Evolutionary conservation across 139 green algal species (phyloP).

Genomic region (Chlamydomonas schloesseri): DNA sequence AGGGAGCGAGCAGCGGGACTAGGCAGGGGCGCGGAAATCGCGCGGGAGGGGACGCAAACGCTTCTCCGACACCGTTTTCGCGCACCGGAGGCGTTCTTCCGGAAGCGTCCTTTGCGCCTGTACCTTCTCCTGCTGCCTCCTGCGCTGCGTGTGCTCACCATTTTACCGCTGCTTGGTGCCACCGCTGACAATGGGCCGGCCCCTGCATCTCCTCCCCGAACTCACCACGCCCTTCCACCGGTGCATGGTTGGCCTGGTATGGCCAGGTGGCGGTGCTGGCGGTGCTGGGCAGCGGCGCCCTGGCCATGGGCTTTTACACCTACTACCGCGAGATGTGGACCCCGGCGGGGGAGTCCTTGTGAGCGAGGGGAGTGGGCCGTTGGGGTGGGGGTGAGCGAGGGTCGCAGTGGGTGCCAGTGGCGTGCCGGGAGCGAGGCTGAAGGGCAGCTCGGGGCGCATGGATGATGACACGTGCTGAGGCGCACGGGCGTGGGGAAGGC

Average conservation of each 20-base stretch:
- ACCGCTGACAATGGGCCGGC: too few relatives aligned
- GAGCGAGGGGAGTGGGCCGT: neutral
- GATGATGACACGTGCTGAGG: too few relatives aligned
- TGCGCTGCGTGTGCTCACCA: too few relatives aligned
- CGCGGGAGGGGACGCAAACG: neutral
- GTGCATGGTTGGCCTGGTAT: too few relatives aligned
- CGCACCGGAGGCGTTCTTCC: neutral
- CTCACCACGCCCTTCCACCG: too few relatives aligned
- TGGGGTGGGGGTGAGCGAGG: neutral
- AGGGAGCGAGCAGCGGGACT: neutral
- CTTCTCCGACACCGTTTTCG: neutral
- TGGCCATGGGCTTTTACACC: constrained; percentile 14
- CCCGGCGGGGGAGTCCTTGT: constrained; percentile 25
- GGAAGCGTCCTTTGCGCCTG: neutral
- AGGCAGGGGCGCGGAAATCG: neutral
- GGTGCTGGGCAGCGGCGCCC: neutral
- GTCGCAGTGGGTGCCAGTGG: neutral
- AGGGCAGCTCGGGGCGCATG: too few relatives aligned
- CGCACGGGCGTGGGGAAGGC: too few relatives aligned
- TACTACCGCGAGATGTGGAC: constrained; percentile 14
- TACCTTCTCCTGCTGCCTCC: too few relatives aligned
- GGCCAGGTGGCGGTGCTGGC: constrained; percentile 10
- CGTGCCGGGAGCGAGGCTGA: too few relatives aligned
- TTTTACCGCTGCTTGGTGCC: too few relatives aligned
- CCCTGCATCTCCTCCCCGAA: too few relatives aligned